Conservation (phyloP, 2,329 filamentous ascomycete genomes). For the Polychaeton citri region DNA sequence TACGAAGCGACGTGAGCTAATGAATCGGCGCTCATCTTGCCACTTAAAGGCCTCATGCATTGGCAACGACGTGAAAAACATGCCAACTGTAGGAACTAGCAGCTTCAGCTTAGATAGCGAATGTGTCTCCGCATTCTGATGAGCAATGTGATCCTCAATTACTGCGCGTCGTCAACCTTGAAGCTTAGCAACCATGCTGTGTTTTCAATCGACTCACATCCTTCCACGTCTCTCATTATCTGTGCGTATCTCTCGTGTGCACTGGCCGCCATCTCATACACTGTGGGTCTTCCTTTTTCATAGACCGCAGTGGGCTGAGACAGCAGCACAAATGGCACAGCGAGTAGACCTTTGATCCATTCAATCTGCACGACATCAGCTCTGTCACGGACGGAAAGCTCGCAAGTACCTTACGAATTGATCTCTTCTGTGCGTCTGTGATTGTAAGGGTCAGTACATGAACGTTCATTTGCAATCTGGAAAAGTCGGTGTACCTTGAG, state of each 20-base stretch:
- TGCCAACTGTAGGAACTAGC: conserved; percentile 80
- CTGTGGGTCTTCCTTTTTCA: conserved; percentile 50
- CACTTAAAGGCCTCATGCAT: conserved; percentile 84
- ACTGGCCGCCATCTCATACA: conserved; percentile 55
- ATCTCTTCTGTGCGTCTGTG: conserved; percentile 78
- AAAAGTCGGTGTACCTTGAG: conserved; percentile 38
- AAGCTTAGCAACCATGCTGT: not conserved
- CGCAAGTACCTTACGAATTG: conserved; percentile 54
- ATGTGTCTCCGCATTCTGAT: conserved; percentile 51
- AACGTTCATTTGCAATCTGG: not conserved
- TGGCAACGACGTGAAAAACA: conserved; percentile 79
- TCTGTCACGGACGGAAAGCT: not conserved
- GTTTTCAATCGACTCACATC: conserved; percentile 38
- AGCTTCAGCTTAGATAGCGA: conserved; percentile 83
- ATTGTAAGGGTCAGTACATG: conserved; percentile 10
- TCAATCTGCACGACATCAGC: conserved; percentile 13
- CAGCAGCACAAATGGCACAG: conserved; percentile 91
- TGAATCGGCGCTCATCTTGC: conserved; percentile 74
- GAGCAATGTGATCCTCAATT: conserved; percentile 72
- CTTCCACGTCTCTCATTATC: conserved; percentile 87
- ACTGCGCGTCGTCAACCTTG: not conserved
- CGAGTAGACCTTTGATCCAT: conserved; percentile 83
- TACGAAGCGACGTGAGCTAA: conserved; percentile 83
- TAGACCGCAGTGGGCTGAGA: conserved; percentile 86
- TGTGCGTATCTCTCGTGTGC: conserved; percentile 84